These are phyloP conservation scores for Russula sp. DNA, from an alignment of 768 basidiomycete genomes.

Conservation along the genomic window DNA sequence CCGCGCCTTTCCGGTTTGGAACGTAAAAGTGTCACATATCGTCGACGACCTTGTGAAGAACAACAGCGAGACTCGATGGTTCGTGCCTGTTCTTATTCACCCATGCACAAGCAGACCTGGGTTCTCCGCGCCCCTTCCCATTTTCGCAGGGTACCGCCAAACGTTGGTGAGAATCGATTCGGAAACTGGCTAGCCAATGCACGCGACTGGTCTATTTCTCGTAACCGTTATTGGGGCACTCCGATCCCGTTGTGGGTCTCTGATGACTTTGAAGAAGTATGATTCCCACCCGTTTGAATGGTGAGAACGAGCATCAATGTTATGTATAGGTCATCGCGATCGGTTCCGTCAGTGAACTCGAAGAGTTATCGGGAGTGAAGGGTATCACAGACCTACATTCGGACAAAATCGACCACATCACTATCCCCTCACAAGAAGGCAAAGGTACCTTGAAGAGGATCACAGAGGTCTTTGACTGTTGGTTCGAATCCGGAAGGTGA, in stretches of 20 bases:
- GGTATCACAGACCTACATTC: conserved; percentile 90
- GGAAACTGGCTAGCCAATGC: conserved; percentile 98
- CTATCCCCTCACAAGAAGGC: conserved; percentile 87
- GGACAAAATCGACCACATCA: conserved; percentile 93
- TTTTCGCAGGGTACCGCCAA: conserved; percentile 76
- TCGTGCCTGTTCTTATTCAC: conserved; percentile 25
- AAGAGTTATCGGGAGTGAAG: conserved; percentile 75
- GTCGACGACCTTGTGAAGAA: conserved; percentile 85
- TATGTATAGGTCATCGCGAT: conserved; percentile 36
- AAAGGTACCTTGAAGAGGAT: conserved; percentile 83
- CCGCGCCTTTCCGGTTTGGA: conserved; percentile 95
- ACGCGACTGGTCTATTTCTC: conserved; percentile 99
- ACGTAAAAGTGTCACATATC: conserved; percentile 82
- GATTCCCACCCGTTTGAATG: neutral
- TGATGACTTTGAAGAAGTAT: conserved; percentile 87
- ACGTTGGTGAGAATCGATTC: conserved; percentile 87
- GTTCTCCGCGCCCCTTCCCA: neutral
- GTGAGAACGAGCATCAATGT: neutral
- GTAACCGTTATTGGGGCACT: conserved; percentile 99
- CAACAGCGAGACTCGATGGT: conserved; percentile 91
- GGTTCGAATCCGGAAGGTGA: conserved; percentile 99
- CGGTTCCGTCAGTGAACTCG: conserved; percentile 84
- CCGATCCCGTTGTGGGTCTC: conserved; percentile 96
- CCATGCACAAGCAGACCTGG: neutral
- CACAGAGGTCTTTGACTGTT: conserved; percentile 99